phyloP scores from a whole-genome alignment of 257 asterid species.

The Primulina huaijiensis region DNA sequence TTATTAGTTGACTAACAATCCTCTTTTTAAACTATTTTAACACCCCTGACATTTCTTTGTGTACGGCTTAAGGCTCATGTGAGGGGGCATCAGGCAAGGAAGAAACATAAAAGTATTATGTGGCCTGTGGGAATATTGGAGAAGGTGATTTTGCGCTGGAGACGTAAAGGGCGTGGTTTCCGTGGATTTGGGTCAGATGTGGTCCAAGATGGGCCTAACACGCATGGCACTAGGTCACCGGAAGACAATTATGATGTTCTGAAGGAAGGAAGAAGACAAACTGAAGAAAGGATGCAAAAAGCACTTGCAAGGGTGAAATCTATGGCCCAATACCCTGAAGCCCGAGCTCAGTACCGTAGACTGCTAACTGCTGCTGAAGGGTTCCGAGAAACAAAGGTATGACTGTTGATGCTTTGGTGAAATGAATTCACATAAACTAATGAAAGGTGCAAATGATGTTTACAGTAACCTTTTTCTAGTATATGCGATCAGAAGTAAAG shows the following conservation, averaged over 20 bases:
- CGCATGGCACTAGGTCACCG: slow-evolving; percentile 26
- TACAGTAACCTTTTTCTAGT: not conserved
- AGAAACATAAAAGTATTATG: slow-evolving; percentile 68
- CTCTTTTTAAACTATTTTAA: too few relatives aligned
- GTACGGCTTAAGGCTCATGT: slow-evolving; percentile 76
- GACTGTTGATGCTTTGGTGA: slow-evolving; percentile 12
- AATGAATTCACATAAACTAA: not conserved
- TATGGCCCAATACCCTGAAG: slow-evolving; percentile 40
- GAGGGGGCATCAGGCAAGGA: slow-evolving; percentile 96
- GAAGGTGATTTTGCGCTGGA: slow-evolving; percentile 93
- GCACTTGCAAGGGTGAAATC: slow-evolving; percentile 91
- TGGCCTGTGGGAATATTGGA: slow-evolving; percentile 96
- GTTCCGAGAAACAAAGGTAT: slow-evolving; percentile 76
- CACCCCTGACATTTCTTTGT: slow-evolving; percentile 20
- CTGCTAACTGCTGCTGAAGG: slow-evolving; percentile 79
- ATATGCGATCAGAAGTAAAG: not conserved
- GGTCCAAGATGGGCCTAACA: slow-evolving; percentile 38
- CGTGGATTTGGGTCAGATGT: slow-evolving; percentile 71
- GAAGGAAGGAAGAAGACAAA: slow-evolving; percentile 80
- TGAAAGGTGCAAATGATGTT: not conserved
- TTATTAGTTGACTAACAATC: not conserved
- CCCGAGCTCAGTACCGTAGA: slow-evolving; percentile 49
- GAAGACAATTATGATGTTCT: slow-evolving; percentile 33
- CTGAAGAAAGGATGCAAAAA: slow-evolving; percentile 81
- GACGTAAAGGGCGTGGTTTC: slow-evolving; percentile 84